These are phyloP conservation scores for Aureobasidium uvarum DNA, from an alignment of 2,329 filamentous ascomycete species.

Conservation along the genomic window DNA sequence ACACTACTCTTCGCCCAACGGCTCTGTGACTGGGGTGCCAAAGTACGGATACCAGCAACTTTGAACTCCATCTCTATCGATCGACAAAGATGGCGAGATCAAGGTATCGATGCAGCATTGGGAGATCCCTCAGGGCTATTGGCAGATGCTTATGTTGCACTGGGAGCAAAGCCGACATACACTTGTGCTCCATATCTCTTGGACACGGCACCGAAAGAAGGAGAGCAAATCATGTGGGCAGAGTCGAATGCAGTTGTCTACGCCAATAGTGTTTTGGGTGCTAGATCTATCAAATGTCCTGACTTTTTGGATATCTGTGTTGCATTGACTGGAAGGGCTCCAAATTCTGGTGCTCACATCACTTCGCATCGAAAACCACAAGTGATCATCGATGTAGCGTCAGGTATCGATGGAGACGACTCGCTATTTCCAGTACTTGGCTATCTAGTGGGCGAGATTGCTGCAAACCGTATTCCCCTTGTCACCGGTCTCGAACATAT, in stretches of 20 bases:
- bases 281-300: constrained; percentile 48
- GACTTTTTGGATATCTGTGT: constrained; percentile 49
- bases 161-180: constrained; percentile 46
- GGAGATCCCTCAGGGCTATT: constrained; percentile 39
- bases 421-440: constrained; percentile 44
- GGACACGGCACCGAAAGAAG: constrained; percentile 37
- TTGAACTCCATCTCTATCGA: constrained; percentile 49
- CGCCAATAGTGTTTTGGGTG: constrained; percentile 49
- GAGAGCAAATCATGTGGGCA: constrained; percentile 47
- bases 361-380: constrained; percentile 30
- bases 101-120: constrained; percentile 39
- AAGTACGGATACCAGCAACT: constrained; percentile 43
- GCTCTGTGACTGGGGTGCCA: constrained; percentile 40
- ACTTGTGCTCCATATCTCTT: constrained; percentile 50
- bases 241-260: constrained; percentile 51
- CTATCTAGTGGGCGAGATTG: constrained; percentile 40
- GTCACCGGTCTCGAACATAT: constrained; percentile 40
- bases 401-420: constrained; percentile 35
- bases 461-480: constrained; percentile 39
- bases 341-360: constrained; percentile 36
- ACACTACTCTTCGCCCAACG: constrained; percentile 42
- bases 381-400: constrained; percentile 26
- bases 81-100: constrained; percentile 42
- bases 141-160: constrained; percentile 42
- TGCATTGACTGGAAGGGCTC: constrained; percentile 45